phyloP scores from a whole-genome alignment of 345 rosid species.

The Eucalyptus fibrosa region DNA sequence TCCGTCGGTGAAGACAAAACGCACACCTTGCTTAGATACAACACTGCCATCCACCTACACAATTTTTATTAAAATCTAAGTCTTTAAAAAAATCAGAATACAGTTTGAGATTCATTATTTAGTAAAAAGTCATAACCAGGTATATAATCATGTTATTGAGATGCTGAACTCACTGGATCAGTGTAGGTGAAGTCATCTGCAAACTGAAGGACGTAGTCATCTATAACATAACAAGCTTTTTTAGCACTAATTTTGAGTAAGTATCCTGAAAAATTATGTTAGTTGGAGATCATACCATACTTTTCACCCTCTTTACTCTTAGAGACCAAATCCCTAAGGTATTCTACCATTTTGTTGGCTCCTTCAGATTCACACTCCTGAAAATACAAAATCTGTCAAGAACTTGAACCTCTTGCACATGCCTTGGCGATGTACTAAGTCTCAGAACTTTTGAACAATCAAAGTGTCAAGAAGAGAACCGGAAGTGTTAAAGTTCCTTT shows the following conservation, averaged over 20 bases:
- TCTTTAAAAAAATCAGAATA: background rate
- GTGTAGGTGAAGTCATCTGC: constrained; percentile 89
- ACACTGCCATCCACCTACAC: constrained; percentile 89
- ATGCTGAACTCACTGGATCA: constrained; percentile 65
- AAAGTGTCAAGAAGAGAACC: background rate
- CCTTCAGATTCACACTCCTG: constrained; percentile 96
- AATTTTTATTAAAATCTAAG: background rate
- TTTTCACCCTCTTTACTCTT: constrained; percentile 59
- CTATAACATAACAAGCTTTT: constrained; percentile 14
- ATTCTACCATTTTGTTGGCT: constrained; percentile 73
- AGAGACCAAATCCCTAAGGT: constrained; percentile 63
- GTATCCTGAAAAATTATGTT: background rate
- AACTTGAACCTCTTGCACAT: background rate
- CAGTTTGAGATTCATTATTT: background rate
- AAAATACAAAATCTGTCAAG: background rate
- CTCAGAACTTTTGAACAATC: background rate
- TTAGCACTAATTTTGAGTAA: background rate
- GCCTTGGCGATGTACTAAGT: background rate
- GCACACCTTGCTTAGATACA: constrained; percentile 87
- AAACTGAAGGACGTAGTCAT: constrained; percentile 56
- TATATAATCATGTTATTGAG: background rate
- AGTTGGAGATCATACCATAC: constrained; percentile 43
- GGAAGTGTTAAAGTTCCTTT: background rate
- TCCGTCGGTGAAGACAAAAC: constrained; percentile 84
- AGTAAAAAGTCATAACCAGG: background rate